phyloP scores from a whole-genome alignment of 768 basidiomycete genomes.

The Hydnum rufescens region DNA sequence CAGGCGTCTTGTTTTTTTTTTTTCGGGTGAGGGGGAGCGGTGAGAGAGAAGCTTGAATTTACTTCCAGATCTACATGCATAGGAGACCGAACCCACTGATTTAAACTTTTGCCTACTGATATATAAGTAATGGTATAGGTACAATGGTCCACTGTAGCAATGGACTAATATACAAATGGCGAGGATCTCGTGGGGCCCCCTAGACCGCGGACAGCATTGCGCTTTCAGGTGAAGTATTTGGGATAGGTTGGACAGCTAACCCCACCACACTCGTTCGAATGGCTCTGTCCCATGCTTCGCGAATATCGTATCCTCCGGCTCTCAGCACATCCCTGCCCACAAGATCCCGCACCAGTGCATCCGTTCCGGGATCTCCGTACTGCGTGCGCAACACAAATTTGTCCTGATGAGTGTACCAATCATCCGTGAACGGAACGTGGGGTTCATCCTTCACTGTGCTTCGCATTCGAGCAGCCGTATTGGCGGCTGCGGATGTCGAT shows the following conservation, averaged over 20 bases:
- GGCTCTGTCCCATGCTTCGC: slow-evolving; percentile 76
- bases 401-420: slow-evolving; percentile 43
- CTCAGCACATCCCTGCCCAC: slow-evolving; percentile 47
- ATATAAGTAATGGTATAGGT: too few relatives aligned
- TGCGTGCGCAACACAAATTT: slow-evolving; percentile 33
- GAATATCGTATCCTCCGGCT: slow-evolving; percentile 62
- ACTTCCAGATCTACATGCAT: too few relatives aligned
- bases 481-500: not conserved
- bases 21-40: too few relatives aligned
- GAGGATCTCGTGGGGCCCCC: too few relatives aligned
- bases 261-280: slow-evolving; percentile 53
- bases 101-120: too few relatives aligned
- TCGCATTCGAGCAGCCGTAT: not conserved
- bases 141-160: too few relatives aligned
- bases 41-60: too few relatives aligned
- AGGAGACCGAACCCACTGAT: too few relatives aligned
- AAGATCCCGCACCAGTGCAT: slow-evolving; percentile 52
- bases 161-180: too few relatives aligned
- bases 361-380: slow-evolving; percentile 58
- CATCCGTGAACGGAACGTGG: slow-evolving; percentile 57
- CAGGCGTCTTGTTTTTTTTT: too few relatives aligned
- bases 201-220: too few relatives aligned
- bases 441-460: slow-evolving; percentile 32
- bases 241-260: slow-evolving; percentile 47
- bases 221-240: too few relatives aligned